These are phyloP conservation scores for Linnemannia hyalina DNA, from an alignment of 192 early-diverging fungal species.

Conservation along the genomic window DNA sequence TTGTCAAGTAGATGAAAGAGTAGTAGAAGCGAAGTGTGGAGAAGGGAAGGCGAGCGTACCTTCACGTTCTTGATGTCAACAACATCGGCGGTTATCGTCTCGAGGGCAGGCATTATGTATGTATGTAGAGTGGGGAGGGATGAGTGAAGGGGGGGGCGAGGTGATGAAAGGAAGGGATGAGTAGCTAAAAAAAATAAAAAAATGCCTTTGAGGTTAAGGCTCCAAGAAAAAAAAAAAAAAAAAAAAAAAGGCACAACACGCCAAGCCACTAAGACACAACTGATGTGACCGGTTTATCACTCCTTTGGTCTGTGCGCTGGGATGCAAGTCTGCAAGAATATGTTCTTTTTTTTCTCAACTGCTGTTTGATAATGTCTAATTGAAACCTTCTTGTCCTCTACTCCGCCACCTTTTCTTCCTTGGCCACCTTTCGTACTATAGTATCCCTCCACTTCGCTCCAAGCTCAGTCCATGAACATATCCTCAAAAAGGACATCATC, in stretches of 20 bases:
- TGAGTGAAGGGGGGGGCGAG: not conserved
- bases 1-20: not conserved
- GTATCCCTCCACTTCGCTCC: not conserved
- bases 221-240: slow-evolving; percentile 40
- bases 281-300: not conserved
- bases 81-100: slow-evolving; percentile 24
- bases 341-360: too few species aligned
- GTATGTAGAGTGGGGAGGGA: not conserved
- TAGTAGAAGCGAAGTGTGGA: not conserved
- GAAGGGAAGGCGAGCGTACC: not conserved
- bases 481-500: slow-evolving; percentile 31
- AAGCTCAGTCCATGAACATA: slow-evolving; percentile 19
- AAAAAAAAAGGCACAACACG: slow-evolving; percentile 16
- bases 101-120: slow-evolving; percentile 41
- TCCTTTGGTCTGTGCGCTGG: not conserved
- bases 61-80: slow-evolving; percentile 53
- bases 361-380: too few species aligned
- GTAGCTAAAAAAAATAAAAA: not conserved
- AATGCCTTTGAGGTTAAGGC: not conserved
- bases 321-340: not conserved
- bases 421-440: not conserved
- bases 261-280: not conserved
- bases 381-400: not conserved
- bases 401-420: not conserved
- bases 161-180: slow-evolving; percentile 1